These are phyloP conservation scores for Ustilago cynodontis DNA, from an alignment of 1,284 basidiomycete species.

Conservation along the genomic window DNA sequence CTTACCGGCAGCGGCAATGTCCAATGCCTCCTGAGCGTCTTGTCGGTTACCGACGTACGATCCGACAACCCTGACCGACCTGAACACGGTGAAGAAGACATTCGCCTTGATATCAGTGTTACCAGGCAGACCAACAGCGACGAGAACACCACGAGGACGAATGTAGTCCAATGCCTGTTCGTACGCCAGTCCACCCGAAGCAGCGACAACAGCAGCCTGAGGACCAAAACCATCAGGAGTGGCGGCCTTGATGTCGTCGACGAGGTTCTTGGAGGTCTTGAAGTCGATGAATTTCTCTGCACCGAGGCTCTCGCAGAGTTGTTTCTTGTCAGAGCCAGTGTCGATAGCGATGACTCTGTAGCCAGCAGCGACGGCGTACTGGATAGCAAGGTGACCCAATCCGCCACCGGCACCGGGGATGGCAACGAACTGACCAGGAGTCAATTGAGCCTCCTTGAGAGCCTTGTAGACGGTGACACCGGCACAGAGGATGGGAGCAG, in stretches of 20 bases:
- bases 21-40: constrained; percentile 73
- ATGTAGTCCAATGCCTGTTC: constrained; percentile 75
- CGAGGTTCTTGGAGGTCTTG: constrained; percentile 74
- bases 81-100: constrained; percentile 76
- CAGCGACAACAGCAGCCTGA: constrained; percentile 74
- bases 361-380: constrained; percentile 61
- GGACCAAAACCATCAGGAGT: constrained; percentile 79
- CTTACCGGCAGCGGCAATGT: constrained; percentile 78
- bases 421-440: constrained; percentile 83
- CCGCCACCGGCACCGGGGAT: constrained; percentile 81
- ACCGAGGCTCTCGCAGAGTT: constrained; percentile 78
- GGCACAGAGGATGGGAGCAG: constrained; percentile 83
- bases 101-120: constrained; percentile 76
- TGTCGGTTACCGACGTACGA: constrained; percentile 77
- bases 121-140: constrained; percentile 81
- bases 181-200: constrained; percentile 75
- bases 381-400: constrained; percentile 71
- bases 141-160: constrained; percentile 78
- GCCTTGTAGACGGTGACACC: constrained; percentile 87
- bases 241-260: constrained; percentile 76
- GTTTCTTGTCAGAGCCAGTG: constrained; percentile 81
- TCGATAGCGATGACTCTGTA: constrained; percentile 85
- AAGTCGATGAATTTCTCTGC: constrained; percentile 86
- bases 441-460: constrained; percentile 78
- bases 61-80: constrained; percentile 78